Evolutionary conservation across 192 early-diverging fungal species (phyloP), one percentile per base, ranked within the genome.

Genomic region (Bifiguratus adelaidae): DNA sequence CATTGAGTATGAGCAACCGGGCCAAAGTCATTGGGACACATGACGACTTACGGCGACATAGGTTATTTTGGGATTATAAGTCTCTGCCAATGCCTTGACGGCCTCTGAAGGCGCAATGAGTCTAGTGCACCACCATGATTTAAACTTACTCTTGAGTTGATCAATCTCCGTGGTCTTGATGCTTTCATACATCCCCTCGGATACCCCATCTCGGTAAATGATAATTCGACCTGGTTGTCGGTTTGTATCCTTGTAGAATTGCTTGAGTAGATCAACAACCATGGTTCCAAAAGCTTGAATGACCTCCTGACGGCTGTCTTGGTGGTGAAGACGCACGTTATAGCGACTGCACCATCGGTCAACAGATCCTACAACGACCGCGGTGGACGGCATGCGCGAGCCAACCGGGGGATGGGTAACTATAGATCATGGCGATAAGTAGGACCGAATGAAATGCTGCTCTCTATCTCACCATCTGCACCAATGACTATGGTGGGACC

Each of bases 131-230:
- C 5, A 7, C 9, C 9, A 27, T 16, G 15, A 12, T 16, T 1
- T 22, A 28, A 23, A 45, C 23, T 48, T 55, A 67, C 60, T 26
- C 30, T 68, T 66, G 49, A 95, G 81, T 19, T 77, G 81, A 9
- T 71, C 56, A 4, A 91, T 60, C 60, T 95, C 92, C 27, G 38
- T 61, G 20, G 61, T 45, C 26, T 82, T 53, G 2, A 91, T 78
- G 32, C 77, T 64, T 1, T 34, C 52, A 56, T 82, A 86, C 68
- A 90, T 83, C 2, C 82, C 78, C 36, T 95, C 90, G 22, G 80
- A 78, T 22, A 92, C 77, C 5, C 88, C 87, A 47, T 92, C 86
- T 28, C 89, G 76, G 64, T 86, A 92, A 44, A 89, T 76, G 15
- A 92, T 6, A 41, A 92, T 87, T 25, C 78, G 61, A 21, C 50